Base-by-base conservation (phyloP, 2,329 filamentous ascomycete species). In the Aspergillus neoniger region DNA sequence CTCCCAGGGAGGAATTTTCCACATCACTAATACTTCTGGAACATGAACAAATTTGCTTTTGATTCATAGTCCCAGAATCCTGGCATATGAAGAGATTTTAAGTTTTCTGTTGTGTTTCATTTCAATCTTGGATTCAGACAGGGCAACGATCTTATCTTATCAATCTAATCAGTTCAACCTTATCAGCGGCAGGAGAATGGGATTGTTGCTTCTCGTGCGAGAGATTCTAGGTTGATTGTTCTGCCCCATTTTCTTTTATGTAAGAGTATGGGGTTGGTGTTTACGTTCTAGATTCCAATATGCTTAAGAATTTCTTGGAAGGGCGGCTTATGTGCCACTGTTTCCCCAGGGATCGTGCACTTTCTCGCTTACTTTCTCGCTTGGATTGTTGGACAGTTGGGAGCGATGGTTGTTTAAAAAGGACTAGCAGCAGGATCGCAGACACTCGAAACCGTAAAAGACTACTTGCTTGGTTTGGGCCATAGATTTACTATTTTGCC, bases 131-230 rank as follows among this genome's bases (percentile, higher is more conserved):
- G 62, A 14, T 36, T 0, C 32, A 5, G 32, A 36, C 12, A 14
- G 32, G 12, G 9, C 58, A 63, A 15, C 4, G 53, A 66, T 65
- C 61, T 62, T 50, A 63, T 63, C 61, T 66, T 65, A 66, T 66
- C 65, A 55, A 66, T 65, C 59, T 63, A 57, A 66, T 65, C 65
- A 54, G 38, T 43, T 6, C 7, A 44, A 55, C 23, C 52, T 51
- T 57, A 30, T 41, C 15, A 21, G 17, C 28, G 15, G 15, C 32
- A 21, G 39, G 2, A 9, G 39, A 19, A 19, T 17, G 39, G 9
- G 17, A 12, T 17, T 43, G 39, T 39, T 39, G 32, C 17, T 25
- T 52, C 23, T 30, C 9, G 55, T 30, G 32, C 14, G 30, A 30
- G 9, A 39, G 19, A 19, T 15, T 17, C 28, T 43, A 47, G 36